Percentiles rank a stretch among this genome's conserved stretches.
These are phyloP conservation scores for Cadophora luteo-olivacea DNA, from an alignment of 2,329 filamentous ascomycete genomes.

Conservation along the genomic window DNA sequence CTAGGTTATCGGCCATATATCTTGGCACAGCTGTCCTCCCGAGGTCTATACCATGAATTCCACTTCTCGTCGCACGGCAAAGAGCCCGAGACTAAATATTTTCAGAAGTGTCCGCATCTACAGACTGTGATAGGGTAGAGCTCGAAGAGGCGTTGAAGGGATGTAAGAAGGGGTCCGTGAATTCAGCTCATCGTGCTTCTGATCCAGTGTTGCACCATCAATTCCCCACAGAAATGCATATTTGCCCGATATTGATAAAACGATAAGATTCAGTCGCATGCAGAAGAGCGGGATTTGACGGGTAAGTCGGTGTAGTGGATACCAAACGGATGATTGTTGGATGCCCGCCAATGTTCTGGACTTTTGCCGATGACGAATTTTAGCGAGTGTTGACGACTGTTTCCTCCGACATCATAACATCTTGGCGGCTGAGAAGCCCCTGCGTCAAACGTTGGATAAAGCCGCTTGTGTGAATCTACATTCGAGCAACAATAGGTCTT, in stretches of 20 bases:
- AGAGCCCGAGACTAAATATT: background rate
- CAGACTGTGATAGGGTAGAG: background rate
- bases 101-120: background rate
- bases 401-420: background rate
- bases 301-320: background rate
- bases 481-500: no score
- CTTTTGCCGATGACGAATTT: slow-evolving; percentile 12
- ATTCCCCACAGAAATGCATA: background rate
- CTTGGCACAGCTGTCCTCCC: background rate
- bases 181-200: background rate
- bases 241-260: no score
- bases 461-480: no score
- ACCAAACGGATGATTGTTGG: background rate
- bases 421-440: no score
- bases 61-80: background rate
- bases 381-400: slow-evolving; percentile 16
- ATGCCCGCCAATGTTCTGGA: background rate
- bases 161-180: background rate
- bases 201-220: slow-evolving; percentile 10
- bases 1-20: background rate
- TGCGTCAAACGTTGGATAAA: no score
- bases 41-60: background rate
- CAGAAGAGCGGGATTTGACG: background rate
- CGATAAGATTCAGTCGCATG: background rate
- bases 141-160: background rate